Percentiles rank a stretch among this genome's conserved stretches.
Conservation (phyloP, 2,329 filamentous ascomycete species). For the Lachnellula arida region DNA sequence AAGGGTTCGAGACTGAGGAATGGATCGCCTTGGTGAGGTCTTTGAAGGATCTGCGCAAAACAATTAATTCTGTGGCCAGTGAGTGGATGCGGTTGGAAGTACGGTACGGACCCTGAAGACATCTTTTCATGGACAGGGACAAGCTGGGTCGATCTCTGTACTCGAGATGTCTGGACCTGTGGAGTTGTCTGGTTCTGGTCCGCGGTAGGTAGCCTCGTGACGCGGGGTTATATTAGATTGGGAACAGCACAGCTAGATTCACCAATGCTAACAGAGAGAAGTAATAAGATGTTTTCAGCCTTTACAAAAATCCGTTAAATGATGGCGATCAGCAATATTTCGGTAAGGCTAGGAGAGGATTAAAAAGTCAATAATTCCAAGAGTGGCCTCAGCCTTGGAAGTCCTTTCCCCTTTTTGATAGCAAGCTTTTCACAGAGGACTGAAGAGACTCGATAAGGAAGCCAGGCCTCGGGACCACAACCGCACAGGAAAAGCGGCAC, state of each 20-base stretch:
- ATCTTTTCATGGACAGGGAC: conserved; percentile 10
- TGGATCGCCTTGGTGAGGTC: conserved; percentile 56
- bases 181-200: not conserved
- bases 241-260: not conserved
- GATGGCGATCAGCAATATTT: too few species aligned
- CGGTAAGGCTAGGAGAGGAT: too few species aligned
- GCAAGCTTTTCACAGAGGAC: too few species aligned
- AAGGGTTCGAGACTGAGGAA: conserved; percentile 44
- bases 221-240: not conserved
- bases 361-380: too few species aligned
- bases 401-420: too few species aligned
- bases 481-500: too few species aligned
- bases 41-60: conserved; percentile 39
- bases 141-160: conserved; percentile 9
- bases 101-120: conserved; percentile 19
- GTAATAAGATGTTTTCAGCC: not conserved
- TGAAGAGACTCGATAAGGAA: too few species aligned
- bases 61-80: not conserved
- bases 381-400: too few species aligned
- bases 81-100: not conserved
- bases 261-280: not conserved
- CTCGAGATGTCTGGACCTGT: not conserved
- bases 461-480: too few species aligned
- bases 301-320: not conserved
- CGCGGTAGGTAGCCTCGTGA: not conserved